phyloP scores from a whole-genome alignment of 352 stramenopile species.

The Globisporangium megalacanthum region DNA sequence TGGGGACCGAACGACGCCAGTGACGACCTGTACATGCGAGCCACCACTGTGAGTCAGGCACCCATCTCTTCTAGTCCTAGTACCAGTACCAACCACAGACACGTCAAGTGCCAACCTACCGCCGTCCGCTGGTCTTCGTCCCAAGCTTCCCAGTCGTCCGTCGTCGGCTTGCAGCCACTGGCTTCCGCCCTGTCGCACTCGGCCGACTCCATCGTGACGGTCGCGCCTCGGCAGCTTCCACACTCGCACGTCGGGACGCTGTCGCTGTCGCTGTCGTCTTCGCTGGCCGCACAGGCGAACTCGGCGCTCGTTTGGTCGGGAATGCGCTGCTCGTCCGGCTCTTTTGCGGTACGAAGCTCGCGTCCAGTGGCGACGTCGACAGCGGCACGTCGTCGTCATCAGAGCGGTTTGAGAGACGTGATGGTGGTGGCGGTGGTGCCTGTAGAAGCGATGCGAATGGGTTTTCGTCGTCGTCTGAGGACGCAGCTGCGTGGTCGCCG shows the following conservation, averaged over 20 bases:
- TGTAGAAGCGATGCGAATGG: slow-evolving; percentile 60
- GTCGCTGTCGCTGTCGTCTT: slow-evolving; percentile 1
- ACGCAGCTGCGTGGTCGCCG: not conserved
- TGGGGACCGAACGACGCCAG: slow-evolving; percentile 10
- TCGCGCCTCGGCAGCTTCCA: slow-evolving; percentile 44
- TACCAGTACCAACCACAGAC: not conserved
- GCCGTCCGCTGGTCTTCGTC: not conserved
- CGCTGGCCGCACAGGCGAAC: not conserved
- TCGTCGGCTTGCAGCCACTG: slow-evolving; percentile 24
- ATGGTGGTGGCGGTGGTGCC: slow-evolving; percentile 25
- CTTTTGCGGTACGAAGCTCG: not conserved
- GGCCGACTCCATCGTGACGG: slow-evolving; percentile 36
- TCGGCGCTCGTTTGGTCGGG: not conserved
- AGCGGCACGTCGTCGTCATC: slow-evolving; percentile 1
- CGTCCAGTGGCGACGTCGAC: not conserved
- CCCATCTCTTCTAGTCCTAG: not conserved
- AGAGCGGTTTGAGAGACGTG: not conserved
- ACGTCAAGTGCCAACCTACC: too few species aligned
- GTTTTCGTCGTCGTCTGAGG: slow-evolving; percentile 31
- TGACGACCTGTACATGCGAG: slow-evolving; percentile 1
- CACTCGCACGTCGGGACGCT: slow-evolving; percentile 18
- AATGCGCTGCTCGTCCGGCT: not conserved
- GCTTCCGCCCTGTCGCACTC: slow-evolving; percentile 16
- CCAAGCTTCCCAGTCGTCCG: slow-evolving; percentile 12
- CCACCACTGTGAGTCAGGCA: not conserved